Percentiles rank a stretch among this genome's conserved stretches.
Conservation (phyloP, 2,329 filamentous ascomycete genomes). For the Lachnellula arida region DNA sequence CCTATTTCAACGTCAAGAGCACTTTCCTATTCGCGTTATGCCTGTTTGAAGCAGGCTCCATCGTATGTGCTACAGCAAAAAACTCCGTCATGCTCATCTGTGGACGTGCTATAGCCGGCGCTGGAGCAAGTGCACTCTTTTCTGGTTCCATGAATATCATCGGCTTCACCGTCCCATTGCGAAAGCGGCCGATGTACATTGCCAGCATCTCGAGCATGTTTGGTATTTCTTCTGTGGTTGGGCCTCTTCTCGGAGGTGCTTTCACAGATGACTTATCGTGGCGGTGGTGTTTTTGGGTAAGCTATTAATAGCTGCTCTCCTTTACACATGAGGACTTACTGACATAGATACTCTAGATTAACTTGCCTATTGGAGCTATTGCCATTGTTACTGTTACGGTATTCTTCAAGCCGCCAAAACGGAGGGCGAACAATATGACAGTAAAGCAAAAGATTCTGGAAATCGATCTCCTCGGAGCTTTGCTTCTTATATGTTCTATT, state of each 20-base stretch:
- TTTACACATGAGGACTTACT: neutral
- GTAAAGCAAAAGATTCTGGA: conserved; percentile 37
- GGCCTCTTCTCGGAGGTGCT: conserved; percentile 35
- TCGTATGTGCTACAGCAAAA: conserved; percentile 33
- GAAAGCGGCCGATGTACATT: conserved; percentile 30
- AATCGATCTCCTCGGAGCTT: conserved; percentile 44
- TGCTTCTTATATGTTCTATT: conserved; percentile 43
- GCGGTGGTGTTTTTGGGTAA: conserved; percentile 38
- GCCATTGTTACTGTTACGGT: conserved; percentile 36
- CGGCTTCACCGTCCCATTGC: conserved; percentile 36
- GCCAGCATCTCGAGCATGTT: conserved; percentile 32
- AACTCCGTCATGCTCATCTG: conserved; percentile 34
- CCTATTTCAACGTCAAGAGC: conserved; percentile 33
- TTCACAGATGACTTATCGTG: conserved; percentile 37
- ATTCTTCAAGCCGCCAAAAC: conserved; percentile 41
- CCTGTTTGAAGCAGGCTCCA: conserved; percentile 34
- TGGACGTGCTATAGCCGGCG: conserved; percentile 33
- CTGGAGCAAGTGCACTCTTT: conserved; percentile 32
- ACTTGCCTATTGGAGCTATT: conserved; percentile 39
- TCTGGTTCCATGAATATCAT: conserved; percentile 34
- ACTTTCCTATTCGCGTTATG: conserved; percentile 30
- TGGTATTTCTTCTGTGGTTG: conserved; percentile 31
- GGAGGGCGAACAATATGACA: conserved; percentile 27
- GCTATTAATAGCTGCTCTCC: conserved; percentile 29
- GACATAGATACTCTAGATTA: conserved; percentile 30